Percentiles rank a stretch among this genome's conserved stretches.
Evolutionary conservation across 768 basidiomycete species (phyloP).

Genomic region (Neoboletus brunneissimus): DNA sequence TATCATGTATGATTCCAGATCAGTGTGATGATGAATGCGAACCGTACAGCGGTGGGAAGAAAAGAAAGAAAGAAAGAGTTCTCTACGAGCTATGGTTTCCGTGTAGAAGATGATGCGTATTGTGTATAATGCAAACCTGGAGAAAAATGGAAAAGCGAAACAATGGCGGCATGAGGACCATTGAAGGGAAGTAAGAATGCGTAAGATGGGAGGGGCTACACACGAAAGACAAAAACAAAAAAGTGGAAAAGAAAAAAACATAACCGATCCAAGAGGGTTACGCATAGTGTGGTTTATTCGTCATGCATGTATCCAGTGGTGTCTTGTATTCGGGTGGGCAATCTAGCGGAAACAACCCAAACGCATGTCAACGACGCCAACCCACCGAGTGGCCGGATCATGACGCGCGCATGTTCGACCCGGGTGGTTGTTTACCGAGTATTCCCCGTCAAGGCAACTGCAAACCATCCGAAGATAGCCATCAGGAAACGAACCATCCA

Average conservation of each 20-base stretch:
- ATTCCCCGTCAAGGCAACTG: slow-evolving; percentile 50
- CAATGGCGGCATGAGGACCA: not conserved
- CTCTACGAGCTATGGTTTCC: not conserved
- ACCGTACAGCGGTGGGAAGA: not conserved
- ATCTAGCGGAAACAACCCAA: not conserved
- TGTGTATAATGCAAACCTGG: not conserved
- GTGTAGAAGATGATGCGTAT: not conserved
- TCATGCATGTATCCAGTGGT: slow-evolving; percentile 1
- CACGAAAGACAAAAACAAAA: not conserved
- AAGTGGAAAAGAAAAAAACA: not conserved
- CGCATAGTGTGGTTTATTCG: slow-evolving; percentile 3
- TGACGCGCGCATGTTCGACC: not conserved
- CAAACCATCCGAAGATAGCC: slow-evolving; percentile 77
- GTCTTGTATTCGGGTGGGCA: not conserved
- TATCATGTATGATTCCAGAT: not conserved
- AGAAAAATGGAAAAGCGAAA: not conserved
- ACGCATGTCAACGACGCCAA: not conserved
- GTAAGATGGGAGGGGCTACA: not conserved
- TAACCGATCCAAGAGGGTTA: slow-evolving; percentile 1
- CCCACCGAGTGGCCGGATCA: not conserved
- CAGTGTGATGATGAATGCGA: not conserved
- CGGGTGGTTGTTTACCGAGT: slow-evolving; percentile 5
- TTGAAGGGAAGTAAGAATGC: not conserved
- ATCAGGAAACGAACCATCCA: slow-evolving; percentile 81
- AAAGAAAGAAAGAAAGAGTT: not conserved